Percentiles rank a stretch among this genome's conserved stretches.
These are phyloP conservation scores for Myriosclerotinia duriaeana DNA, from an alignment of 2,329 filamentous ascomycete species.

Conservation along the genomic window DNA sequence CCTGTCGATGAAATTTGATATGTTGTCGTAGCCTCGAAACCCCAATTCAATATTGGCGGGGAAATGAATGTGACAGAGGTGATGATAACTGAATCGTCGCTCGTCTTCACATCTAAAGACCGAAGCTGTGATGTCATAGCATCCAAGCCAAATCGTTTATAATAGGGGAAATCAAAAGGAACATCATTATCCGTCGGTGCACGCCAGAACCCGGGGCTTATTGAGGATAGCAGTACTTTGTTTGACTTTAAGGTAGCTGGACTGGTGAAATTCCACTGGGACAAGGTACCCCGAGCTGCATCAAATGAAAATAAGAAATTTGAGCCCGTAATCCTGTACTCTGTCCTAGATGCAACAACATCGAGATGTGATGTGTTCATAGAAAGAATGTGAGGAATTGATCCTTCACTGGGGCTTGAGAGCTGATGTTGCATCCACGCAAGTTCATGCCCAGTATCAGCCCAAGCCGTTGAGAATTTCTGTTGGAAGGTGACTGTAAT, in stretches of 20 bases:
- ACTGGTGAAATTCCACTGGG: conserved; percentile 44
- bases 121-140: conserved; percentile 49
- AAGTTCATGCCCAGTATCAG: conserved; percentile 52
- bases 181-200: conserved; percentile 66
- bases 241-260: neutral
- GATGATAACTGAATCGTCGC: conserved; percentile 42
- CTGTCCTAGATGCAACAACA: conserved; percentile 30
- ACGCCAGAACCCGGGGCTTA: conserved; percentile 54
- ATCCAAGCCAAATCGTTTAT: conserved; percentile 54
- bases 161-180: conserved; percentile 55
- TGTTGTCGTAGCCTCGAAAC: conserved; percentile 48
- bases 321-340: conserved; percentile 38
- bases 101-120: conserved; percentile 41
- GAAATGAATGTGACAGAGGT: conserved; percentile 51
- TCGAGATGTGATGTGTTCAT: conserved; percentile 24
- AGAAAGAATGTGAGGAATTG: conserved; percentile 28
- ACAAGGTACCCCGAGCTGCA: conserved; percentile 46
- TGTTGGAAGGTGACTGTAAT: conserved; percentile 42
- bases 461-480: conserved; percentile 50
- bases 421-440: conserved; percentile 50
- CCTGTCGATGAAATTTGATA: conserved; percentile 54
- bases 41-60: conserved; percentile 63
- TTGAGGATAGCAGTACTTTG: conserved; percentile 15
- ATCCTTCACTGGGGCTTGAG: conserved; percentile 23
- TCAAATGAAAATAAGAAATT: conserved; percentile 49